Evolutionary conservation across 441 rosid species (phyloP), one percentile per base, ranked within the genome.

Genomic region (Flueggea neowawraea): DNA sequence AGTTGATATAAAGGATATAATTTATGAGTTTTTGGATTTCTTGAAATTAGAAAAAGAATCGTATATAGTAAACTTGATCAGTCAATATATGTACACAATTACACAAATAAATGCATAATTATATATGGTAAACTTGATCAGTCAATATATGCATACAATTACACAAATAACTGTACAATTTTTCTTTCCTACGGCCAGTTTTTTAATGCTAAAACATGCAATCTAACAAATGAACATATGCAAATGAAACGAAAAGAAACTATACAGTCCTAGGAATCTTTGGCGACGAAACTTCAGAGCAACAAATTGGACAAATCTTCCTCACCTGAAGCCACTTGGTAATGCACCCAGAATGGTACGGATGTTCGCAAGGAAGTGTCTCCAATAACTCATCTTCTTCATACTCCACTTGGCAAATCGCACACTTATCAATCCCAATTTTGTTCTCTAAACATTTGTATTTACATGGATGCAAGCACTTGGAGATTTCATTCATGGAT

Each of bases 301-400:
- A 62, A 64, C 98, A 91, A 39, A 91, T 85, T 32, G 96, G 98
- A 74, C 96, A 91, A 64, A 78, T 69, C 82, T 75, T 91, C 73
- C 79, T 87, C 4, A 82, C 60, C 55, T 82, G 86, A 55, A 87
- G 95, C 95, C 98, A 92, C 47, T 69, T 74, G 64, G 63, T 73
- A 17, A 92, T 80, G 39, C 98, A 89, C 0, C 79, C 82, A 6
- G 76, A 70, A 62, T 92, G 98, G 54, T 83, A 89, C 6, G 84
- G 78, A 56, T 89, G 96, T 2, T 82, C 61, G 52, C 96, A 91
- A 17, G 76, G 57, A 11, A 87, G 87, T 51, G 75, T 68, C 14
- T 74, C 91, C 48, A 92, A 9, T 5, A 55, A 43, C 64, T 92
- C 95, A 17, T 76, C 82, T 71, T 73, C 88, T 70, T 76, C 85